Base-by-base conservation (phyloP, 805 yeast genomes). In the Myxozyma kluyveri region DNA sequence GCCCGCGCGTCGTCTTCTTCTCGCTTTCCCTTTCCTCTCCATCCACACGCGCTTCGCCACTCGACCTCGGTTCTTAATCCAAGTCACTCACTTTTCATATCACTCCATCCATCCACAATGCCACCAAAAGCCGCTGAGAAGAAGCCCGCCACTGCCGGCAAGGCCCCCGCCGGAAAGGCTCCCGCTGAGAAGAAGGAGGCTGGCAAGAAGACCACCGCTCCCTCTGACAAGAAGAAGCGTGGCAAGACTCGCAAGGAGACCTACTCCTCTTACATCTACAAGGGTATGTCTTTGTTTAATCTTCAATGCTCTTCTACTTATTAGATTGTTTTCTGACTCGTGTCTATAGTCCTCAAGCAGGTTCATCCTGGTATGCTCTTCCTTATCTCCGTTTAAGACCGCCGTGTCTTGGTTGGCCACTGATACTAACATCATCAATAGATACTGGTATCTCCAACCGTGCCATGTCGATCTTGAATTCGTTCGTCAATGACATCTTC, bases 401-500 rank as follows among this genome's bases (percentile, higher is more conserved):
- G 42, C 7, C 31, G 48, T 32, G 27, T 19, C 40, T 45, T 41
- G 47, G 42, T 42, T 24, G 45, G 41, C 23, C 43, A 22, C 17
- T 24, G 27, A 17, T 38, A n/a, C 21, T 38, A 24, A 24, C 7
- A 7, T 38, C 7, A 33, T 32, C 17, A 22, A 2, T 45, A 54
- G 62, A 91, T 75, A 91, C 98, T 61, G 98, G 97, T 88, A 91
- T 91, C 73, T 90, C 98, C 67, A 96, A 89, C 78, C 87, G 88
- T 74, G 96, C 98, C 62, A 91, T 91, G 96, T 88, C 96, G 63
- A 91, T 91, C 75, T 84, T 91, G 91, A 91, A 91, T 86, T 91
- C 97, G 40, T 91, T 91, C 67, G 97, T 91, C 66, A 90, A 89
- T 78, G 97, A 91, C 77, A 88, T 90, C 72, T 91, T 90, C 72